Percentiles rank a stretch among this genome's conserved stretches.
These are phyloP conservation scores for Fusarium chlamydosporum DNA, from an alignment of 2,329 filamentous ascomycete genomes.

Conservation along the genomic window DNA sequence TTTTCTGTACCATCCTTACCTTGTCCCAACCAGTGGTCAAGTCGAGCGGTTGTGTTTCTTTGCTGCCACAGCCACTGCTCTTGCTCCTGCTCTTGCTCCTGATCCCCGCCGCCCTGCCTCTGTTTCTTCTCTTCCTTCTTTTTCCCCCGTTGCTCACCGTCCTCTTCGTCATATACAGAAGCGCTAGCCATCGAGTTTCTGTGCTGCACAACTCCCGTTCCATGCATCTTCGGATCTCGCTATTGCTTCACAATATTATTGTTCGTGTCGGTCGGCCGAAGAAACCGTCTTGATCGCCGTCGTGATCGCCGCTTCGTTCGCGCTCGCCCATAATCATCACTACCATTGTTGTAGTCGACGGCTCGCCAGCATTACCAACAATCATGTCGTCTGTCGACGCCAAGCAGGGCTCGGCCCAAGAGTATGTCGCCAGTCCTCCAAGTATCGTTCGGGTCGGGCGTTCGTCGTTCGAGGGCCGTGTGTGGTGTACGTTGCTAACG, in stretches of 20 bases:
- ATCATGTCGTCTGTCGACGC: slow-evolving; percentile 31
- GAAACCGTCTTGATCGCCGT: background rate
- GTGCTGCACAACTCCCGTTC: slow-evolving; percentile 1
- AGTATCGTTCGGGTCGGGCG: background rate
- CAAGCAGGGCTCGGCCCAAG: slow-evolving; percentile 26
- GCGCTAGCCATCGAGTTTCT: background rate
- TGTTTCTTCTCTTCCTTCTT: background rate
- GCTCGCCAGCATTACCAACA: background rate
- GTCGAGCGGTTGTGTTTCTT: background rate
- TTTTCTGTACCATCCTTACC: background rate
- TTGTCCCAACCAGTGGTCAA: background rate
- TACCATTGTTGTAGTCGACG: background rate
- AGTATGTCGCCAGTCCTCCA: slow-evolving; percentile 24
- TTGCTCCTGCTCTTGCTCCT: background rate
- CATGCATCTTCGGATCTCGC: slow-evolving; percentile 4
- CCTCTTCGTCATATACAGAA: background rate
- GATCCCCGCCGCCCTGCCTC: background rate
- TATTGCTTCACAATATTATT: background rate
- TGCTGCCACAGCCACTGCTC: background rate
- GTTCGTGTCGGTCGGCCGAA: slow-evolving; percentile 20
- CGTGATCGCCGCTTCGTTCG: background rate
- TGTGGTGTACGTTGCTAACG: slow-evolving; percentile 21
- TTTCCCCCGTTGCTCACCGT: background rate
- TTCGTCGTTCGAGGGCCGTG: slow-evolving; percentile 3
- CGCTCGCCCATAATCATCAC: background rate